Percentiles rank a stretch among this genome's conserved stretches.
These are phyloP conservation scores for Pestalotiopsis sp. DNA, from an alignment of 2,329 filamentous ascomycete species.

Conservation along the genomic window DNA sequence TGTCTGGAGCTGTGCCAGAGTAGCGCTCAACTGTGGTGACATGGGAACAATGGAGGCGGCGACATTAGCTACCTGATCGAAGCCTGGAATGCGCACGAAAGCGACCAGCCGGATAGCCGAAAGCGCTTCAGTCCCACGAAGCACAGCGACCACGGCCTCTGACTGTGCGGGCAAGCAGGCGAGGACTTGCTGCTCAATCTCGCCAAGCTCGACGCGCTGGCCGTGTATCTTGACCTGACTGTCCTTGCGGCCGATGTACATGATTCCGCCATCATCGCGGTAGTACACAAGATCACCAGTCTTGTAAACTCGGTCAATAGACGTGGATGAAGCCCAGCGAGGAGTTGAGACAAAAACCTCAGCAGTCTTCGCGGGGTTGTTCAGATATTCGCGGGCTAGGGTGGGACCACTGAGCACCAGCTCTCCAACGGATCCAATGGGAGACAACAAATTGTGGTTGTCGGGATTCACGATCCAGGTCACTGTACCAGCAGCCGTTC, in stretches of 20 bases:
- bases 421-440: slow-evolving; percentile 21
- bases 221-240: slow-evolving; percentile 16
- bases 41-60: neutral
- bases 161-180: slow-evolving; percentile 19
- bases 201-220: slow-evolving; percentile 15
- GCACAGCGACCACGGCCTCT: slow-evolving; percentile 10
- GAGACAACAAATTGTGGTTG: slow-evolving; percentile 13
- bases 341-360: slow-evolving; percentile 27
- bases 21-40: neutral
- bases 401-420: slow-evolving; percentile 19
- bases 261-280: slow-evolving; percentile 31
- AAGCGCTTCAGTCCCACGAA: neutral
- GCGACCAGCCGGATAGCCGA: slow-evolving; percentile 4
- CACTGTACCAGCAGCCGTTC: slow-evolving; percentile 20
- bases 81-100: slow-evolving; percentile 7
- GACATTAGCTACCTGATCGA: neutral
- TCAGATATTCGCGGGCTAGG: slow-evolving; percentile 33
- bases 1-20: neutral
- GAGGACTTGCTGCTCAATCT: slow-evolving; percentile 14
- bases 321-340: slow-evolving; percentile 14
- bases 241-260: slow-evolving; percentile 22
- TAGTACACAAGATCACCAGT: slow-evolving; percentile 44
- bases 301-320: slow-evolving; percentile 34
- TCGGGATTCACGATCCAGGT: slow-evolving; percentile 17
- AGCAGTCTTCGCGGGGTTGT: slow-evolving; percentile 21